Percentiles rank a stretch among this genome's conserved stretches.
Evolutionary conservation across 108 stramenopile species (phyloP).

Genomic region (Skeletonema tropicum): DNA sequence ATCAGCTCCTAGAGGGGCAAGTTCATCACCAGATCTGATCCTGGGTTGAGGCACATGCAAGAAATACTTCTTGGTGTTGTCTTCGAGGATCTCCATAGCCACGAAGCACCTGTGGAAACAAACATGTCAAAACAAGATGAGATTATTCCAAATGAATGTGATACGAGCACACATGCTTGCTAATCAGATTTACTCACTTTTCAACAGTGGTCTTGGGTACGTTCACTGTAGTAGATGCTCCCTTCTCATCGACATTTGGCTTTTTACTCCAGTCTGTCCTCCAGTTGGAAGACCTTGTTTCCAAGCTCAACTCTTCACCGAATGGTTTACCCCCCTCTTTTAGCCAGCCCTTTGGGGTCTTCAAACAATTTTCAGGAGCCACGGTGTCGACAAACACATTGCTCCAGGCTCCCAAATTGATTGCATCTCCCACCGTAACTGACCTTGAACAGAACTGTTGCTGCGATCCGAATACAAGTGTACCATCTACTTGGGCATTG

Average conservation of each 20-base stretch:
- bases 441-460: conserved; percentile 76
- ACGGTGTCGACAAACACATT: conserved; percentile 68
- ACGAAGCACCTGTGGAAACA: not conserved
- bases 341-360: not conserved
- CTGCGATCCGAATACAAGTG: conserved; percentile 57
- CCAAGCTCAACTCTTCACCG: not conserved
- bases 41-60: conserved; percentile 4
- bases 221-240: conserved; percentile 13
- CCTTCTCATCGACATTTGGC: not conserved
- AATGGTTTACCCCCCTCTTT: not conserved
- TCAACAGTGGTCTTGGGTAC: conserved; percentile 20
- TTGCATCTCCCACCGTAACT: conserved; percentile 35
- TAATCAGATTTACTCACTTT: not conserved
- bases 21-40: not conserved
- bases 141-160: too few species aligned
- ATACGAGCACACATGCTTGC: too few species aligned
- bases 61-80: conserved; percentile 1
- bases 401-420: conserved; percentile 67
- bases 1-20: conserved; percentile 3
- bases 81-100: not conserved
- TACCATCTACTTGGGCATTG: conserved; percentile 64
- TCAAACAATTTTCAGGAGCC: not conserved
- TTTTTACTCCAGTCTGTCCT: not conserved
- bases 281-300: not conserved
- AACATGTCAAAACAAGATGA: too few species aligned